These are phyloP conservation scores for Trametes cubensis DNA, from an alignment of 768 basidiomycete species.

Conservation along the genomic window DNA sequence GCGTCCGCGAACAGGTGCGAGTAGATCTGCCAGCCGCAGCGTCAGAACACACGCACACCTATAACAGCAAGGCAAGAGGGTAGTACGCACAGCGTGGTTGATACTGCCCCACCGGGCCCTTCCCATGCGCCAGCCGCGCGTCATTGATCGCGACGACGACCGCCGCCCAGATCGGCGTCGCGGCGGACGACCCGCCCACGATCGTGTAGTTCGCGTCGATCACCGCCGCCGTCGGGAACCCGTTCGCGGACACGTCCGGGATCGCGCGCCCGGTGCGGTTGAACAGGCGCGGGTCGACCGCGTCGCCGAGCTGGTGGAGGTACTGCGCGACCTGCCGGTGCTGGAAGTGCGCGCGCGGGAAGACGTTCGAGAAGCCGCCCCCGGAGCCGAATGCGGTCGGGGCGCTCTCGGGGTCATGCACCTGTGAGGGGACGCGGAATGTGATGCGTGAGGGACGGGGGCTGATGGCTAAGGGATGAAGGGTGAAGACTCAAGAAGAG, in stretches of 20 bases:
- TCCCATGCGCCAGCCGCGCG: conserved; percentile 31
- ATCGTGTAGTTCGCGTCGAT: conserved; percentile 10
- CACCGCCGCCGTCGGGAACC: conserved; percentile 22
- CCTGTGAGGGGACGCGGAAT: neutral
- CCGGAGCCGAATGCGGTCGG: conserved; percentile 34
- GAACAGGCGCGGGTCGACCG: conserved; percentile 27
- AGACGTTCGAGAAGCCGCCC: conserved; percentile 47
- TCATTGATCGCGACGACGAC: conserved; percentile 58
- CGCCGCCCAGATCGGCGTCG: conserved; percentile 63
- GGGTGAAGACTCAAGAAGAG: too few relatives aligned
- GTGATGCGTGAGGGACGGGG: neutral
- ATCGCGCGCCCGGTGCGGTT: conserved; percentile 31
- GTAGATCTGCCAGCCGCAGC: conserved; percentile 21
- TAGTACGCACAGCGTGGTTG: conserved; percentile 31
- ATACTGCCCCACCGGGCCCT: conserved; percentile 36
- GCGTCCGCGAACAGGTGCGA: conserved; percentile 24
- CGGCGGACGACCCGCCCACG: conserved; percentile 53
- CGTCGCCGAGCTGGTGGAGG: conserved; percentile 30
- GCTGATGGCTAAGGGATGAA: too few relatives aligned
- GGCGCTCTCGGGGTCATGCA: conserved; percentile 38
- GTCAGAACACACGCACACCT: neutral
- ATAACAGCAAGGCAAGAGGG: neutral
- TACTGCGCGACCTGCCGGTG: conserved; percentile 32
- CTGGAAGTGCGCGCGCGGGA: conserved; percentile 42
- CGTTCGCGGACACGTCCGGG: conserved; percentile 40